Evolutionary conservation across 495 filamentous ascomycete species (phyloP), one percentile per base, ranked within the genome.

Genomic region (Penicillium diatomitis): DNA sequence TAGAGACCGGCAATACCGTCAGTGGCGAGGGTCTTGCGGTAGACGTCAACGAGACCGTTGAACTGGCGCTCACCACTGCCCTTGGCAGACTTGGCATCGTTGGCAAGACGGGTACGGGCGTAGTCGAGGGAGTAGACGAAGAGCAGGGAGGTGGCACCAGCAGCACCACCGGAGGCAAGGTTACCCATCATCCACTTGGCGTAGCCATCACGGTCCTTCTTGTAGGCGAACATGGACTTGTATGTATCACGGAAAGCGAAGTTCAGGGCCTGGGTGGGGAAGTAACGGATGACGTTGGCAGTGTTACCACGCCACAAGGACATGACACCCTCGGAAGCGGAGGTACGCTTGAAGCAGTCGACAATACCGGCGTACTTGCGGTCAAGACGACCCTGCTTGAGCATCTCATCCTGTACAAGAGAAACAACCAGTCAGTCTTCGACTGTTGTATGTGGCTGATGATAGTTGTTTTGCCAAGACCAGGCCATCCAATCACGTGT

Each of bases 81-180:
- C 73, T 84, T 86, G 84, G 94, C 92, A 71, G 94, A 88, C 89
- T 98, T 98, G 72, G 87, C 87, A 70, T 98, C 92, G 83, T 98
- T 98, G 85, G 91, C 92, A 55, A 98, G 87, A 91, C 92, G 92
- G 67, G 92, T 98, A 96, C 92, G 92, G 77, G 92, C 92, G 77
- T 96, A 98, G 76, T 98, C 92, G 66, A 98, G 87, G 48, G 92
- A 98, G 87, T 98, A 98, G 81, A 98, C 92, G 82, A 98, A 98
- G 68, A 97, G 87, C 59, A 98, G 89, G 62, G 92, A 98, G 69
- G 92, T 97, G 74, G 92, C 92, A 95, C 92, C 92, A 70, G 92
- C 92, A 70, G 88, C 91, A 95, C 94, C 92, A 87, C 92, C 92
- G 65, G 92, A 98, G 69, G 92, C 91, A 75, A 98, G 80, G 86